Base-by-base conservation (phyloP, 495 filamentous ascomycete species). In the Neurospora intermedia region DNA sequence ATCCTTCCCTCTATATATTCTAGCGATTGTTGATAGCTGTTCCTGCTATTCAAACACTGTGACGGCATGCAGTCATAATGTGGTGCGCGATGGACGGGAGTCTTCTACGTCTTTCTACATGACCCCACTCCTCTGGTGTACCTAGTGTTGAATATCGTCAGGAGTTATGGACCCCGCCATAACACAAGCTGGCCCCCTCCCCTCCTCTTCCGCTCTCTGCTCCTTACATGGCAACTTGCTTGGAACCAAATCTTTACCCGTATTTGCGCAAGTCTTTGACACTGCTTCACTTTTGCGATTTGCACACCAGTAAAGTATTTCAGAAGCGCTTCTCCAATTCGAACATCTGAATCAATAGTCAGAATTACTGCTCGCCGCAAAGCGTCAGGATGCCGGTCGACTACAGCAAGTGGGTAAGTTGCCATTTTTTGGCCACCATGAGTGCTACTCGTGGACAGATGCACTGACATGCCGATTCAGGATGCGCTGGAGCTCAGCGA, bases 401-500 rank as follows among this genome's bases (percentile, higher is more conserved):
- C 80, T 98, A 98, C 85, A 96, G 93, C 88, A 97, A 97, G 84
- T 98, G 94, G 89, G 89, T 91, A 84, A 74, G 86, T 80, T 70
- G 4, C 71, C 62, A 48, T 43, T 69, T 69, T 59, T 35, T 15
- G 27, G 54, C 54, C 54, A 18, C 27, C 54, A 35, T 27, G 27
- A 13, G 54, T 66, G 23, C 15, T 66, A 62, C 54, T 62, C 27
- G 27, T 16, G 23, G 23, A 66, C 54, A 66, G 15, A 38, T 66
- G 27, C 6, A 66, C 54, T 66, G 54, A 66, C 54, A 35, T 35
- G 8, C 13, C 48, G 59, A 43, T 20, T 40, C 69, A 91, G 93
- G 94, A 97, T 80, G 88, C 90, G 62, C 87, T 99, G 77, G 96
- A 99, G 88, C 89, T 99, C 77, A 96, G 93, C 75, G 96, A 99